Base-by-base conservation (phyloP, 495 filamentous ascomycete genomes). In the Neurospora sublineolata region DNA sequence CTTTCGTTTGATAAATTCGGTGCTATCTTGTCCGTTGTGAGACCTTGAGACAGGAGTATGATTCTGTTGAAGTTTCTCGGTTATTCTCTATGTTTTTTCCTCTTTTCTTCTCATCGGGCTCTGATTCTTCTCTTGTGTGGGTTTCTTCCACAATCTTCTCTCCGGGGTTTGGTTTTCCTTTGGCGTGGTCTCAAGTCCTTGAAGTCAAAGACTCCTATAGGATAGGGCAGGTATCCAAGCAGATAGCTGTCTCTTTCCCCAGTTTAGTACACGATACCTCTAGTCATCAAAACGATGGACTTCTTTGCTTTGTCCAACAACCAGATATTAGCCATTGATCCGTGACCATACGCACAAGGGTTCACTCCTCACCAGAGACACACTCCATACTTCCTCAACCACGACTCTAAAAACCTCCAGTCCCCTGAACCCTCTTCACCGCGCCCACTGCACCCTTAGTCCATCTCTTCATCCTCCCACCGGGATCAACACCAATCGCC, bases 361-460 rank as follows among this genome's bases (percentile, higher is more conserved):
- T 41, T 42, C 11, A 20, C 27, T 27, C 27, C 16, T 44, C n/a
- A 68, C 33, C 18, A 12, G 18, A 0, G 20, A 20, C 3, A 20
- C 67, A 40, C 23, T 18, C 46, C 60, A 30, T n/a, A 30, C 23
- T 37, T 20, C 30, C 12, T 64, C 14, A 12, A 27, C 44, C 69
- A 38, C 39, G 3, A 42, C 42, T n/a, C 20, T 70, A 16, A 86
- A 75, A 90, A 90, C 2, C 89, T 4, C 89, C 89, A 5, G 79
- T 84, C 3, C 89, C 89, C 72, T 86, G 81, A 3, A 91, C 86
- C 72, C 89, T 80, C 73, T 88, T 86, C 0, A 92, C 82, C 3
- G 88, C 88, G 4, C 90, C 90, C 36, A 89, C 76, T 23, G 87
- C 68, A 0, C 90, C 90, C 82, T 84, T 89, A 1, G 84, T 84